A percentile compares a stretch with the other conserved stretches of the same genome.
phyloP scores from a whole-genome alignment of 805 yeast species.

The Lipomyces lipofer region DNA sequence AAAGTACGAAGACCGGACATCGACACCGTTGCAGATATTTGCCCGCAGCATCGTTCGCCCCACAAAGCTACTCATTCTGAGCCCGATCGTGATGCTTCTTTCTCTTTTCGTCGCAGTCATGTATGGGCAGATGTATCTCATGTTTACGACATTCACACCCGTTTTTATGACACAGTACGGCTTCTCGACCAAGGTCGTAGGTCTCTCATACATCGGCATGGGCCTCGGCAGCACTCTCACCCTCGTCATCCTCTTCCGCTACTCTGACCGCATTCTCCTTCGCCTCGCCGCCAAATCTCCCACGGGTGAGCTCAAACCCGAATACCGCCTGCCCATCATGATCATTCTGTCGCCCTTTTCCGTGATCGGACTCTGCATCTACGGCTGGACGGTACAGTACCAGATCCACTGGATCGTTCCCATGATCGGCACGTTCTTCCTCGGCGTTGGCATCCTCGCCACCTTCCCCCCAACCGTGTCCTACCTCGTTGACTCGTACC shows the following conservation, averaged over 20 bases:
- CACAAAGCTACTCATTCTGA: conserved; percentile 50
- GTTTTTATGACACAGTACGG: conserved; percentile 50
- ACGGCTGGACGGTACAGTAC: conserved; percentile 66
- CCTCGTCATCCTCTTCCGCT: conserved; percentile 49
- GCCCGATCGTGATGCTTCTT: conserved; percentile 64
- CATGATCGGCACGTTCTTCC: conserved; percentile 58
- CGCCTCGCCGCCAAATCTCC: conserved; percentile 43
- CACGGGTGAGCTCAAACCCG: conserved; percentile 61
- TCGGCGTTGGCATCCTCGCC: conserved; percentile 58
- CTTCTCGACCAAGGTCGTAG: conserved; percentile 42
- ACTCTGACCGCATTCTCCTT: conserved; percentile 47
- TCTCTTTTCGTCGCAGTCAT: conserved; percentile 65
- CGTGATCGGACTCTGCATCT: conserved; percentile 63
- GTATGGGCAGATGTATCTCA: conserved; percentile 65
- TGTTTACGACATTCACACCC: conserved; percentile 62
- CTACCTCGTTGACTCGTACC: conserved; percentile 70
- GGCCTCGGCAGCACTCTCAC: conserved; percentile 58
- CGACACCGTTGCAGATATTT: conserved; percentile 28
- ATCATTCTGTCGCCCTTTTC: conserved; percentile 52
- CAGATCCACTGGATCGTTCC: conserved; percentile 64
- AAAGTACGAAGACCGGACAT: conserved; percentile 48
- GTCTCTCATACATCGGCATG: conserved; percentile 59
- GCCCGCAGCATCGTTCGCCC: conserved; percentile 56
- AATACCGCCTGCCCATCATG: conserved; percentile 56
- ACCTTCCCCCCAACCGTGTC: conserved; percentile 66